Evolutionary conservation across 331 rosid genomes (phyloP), one percentile per base, ranked within the genome.

Genomic region (Arachis monticola): DNA sequence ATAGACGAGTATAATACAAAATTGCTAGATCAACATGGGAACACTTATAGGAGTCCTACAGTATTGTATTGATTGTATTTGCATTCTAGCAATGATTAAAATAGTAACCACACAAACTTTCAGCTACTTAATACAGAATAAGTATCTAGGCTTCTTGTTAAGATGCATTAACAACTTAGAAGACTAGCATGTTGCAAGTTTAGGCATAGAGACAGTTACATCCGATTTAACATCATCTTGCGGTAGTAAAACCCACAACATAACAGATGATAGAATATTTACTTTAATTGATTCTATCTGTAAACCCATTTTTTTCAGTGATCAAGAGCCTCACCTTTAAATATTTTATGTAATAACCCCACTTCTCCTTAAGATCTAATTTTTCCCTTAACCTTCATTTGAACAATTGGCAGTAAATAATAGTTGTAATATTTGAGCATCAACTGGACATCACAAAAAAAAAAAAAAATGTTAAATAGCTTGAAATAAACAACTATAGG

Each of bases 301-400:
- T 22, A 17, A 17, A 38, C 44, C 41, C 60, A 48, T 30, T 60
- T 32, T 5, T 30, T 59, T 46, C 3, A 2, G 3, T 13, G 73
- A 58, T 61, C 65, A 73, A 67, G 42, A 17, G 30, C 60, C 22
- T 72, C 71, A 11, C 32, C 52, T 35, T 32, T 55, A 10, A 47
- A 46, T n/a, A 67, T 57, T 51, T 7, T 12, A 41, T 22, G 30
- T 56, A 17, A 8, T 60, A 51, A 63, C 65, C 35, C 45, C 27
- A 22, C 51, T 59, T 58, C 35, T 35, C 3, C 58, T 58, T 56
- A 40, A 31, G 8, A 77, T 82, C 53, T 47, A 40, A 13, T 31
- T 50, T 75, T 60, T 69, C 14, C 55, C 60, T 75, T 6, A 35
- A 65, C 60, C 4, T 66, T 79, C 60, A 46, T 17, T 76, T 52